These are phyloP conservation scores for Xylaria sp. DNA, from an alignment of 2,329 filamentous ascomycete genomes.

Conservation along the genomic window DNA sequence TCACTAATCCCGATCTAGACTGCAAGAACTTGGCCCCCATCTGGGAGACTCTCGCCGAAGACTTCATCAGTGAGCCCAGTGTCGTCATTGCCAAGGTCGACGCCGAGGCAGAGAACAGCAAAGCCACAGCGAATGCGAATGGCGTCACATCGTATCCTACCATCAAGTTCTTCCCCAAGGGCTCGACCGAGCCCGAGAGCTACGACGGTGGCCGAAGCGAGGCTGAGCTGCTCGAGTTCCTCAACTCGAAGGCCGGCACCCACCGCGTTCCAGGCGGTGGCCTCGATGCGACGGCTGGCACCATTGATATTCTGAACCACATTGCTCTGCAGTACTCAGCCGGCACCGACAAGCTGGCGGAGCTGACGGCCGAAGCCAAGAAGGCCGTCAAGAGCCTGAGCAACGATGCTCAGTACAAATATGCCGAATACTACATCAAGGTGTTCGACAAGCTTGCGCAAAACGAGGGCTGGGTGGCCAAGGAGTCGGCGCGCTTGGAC, in stretches of 20 bases:
- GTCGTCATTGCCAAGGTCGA: slow-evolving; percentile 96
- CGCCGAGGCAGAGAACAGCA: slow-evolving; percentile 85
- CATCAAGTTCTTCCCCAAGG: slow-evolving; percentile 96
- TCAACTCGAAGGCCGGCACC: slow-evolving; percentile 91
- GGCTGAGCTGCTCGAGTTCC: slow-evolving; percentile 77
- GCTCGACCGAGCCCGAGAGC: slow-evolving; percentile 73
- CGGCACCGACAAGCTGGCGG: slow-evolving; percentile 68
- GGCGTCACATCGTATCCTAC: slow-evolving; percentile 90
- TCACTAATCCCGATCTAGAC: slow-evolving; percentile 65
- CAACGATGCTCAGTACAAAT: slow-evolving; percentile 73
- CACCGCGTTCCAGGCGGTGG: slow-evolving; percentile 84
- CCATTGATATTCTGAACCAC: slow-evolving; percentile 79
- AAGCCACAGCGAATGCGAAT: slow-evolving; percentile 78
- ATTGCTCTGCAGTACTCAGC: slow-evolving; percentile 77
- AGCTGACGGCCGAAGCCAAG: slow-evolving; percentile 76
- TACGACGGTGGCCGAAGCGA: slow-evolving; percentile 84
- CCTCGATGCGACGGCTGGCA: slow-evolving; percentile 82
- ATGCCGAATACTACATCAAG: slow-evolving; percentile 92
- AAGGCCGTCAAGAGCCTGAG: slow-evolving; percentile 74
- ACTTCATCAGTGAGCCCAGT: slow-evolving; percentile 79
- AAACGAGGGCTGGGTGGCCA: slow-evolving; percentile 81
- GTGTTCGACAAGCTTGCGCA: slow-evolving; percentile 85
- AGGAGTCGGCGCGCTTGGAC: slow-evolving; percentile 84
- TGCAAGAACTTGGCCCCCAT: slow-evolving; percentile 93
- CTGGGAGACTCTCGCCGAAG: slow-evolving; percentile 87